Evolutionary conservation across 805 yeast genomes (phyloP), one percentile per base, ranked within the genome.

Genomic region (Ogataea trehalophila): DNA sequence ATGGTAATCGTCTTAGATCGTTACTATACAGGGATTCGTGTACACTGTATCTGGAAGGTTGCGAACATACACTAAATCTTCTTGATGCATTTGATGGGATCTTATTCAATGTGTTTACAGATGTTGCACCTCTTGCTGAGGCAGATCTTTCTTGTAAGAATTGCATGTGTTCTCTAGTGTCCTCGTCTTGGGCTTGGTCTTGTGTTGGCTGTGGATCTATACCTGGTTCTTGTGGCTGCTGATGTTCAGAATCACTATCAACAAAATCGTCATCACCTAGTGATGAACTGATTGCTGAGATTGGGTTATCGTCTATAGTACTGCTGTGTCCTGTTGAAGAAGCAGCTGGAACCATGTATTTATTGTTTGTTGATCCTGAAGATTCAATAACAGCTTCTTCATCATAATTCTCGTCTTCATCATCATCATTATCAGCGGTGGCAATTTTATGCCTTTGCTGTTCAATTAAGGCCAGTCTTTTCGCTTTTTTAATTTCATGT

Each of bases 1-100:
- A 55, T 2, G 77, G 75, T 49, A 61, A 43, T 18, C 60, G 62
- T 39, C 75, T 58, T 8, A 70, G 31, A 22, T 57, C 47, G 14
- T 46, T 44, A 6, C 56, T 41, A 37, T 33, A 33, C 7, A 42
- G 2, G 6, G 57, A 54, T 16, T 37, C 45, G 15, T 44, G 43
- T 8, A 34, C 7, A 42, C 47, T 46, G 5, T 26, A 6, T 36
- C 46, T 41, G 18, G 49, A 42, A 14, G 16, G 7, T 35, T 39
- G 42, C 2, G 57, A 54, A 9, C 43, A 26, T 14, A 35, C 29
- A 31, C 49, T 52, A 6, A 26, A 43, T 31, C 48, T 49, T 31
- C 52, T 45, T 3, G 31, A 26, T 9, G 31, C 31, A 38, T 18
- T 43, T 11, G 42, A 23, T 16, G n/a, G 15, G 33, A 13, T 31